Evolutionary conservation across 2,329 filamentous ascomycete species (phyloP).

Genomic region (Dryadomyces quercus-mongolicae): DNA sequence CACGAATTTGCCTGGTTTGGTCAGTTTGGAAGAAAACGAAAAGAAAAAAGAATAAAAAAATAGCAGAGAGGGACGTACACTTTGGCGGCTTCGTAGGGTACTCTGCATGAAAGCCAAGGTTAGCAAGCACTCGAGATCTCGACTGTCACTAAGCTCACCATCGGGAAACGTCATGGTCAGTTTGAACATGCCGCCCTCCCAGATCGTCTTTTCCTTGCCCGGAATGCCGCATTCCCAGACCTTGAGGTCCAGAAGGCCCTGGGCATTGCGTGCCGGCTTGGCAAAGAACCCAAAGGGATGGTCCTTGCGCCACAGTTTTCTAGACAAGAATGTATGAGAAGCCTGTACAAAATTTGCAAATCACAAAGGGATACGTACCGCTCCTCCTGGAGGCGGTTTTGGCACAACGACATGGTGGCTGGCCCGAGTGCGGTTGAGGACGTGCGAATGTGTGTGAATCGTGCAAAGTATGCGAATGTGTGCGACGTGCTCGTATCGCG

Average conservation of each 20-base stretch:
- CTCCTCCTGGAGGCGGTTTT: slow-evolving; percentile 79
- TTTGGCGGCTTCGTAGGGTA: slow-evolving; percentile 98
- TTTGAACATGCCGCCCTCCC: slow-evolving; percentile 97
- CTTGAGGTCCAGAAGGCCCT: slow-evolving; percentile 83
- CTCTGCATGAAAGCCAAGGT: slow-evolving; percentile 44
- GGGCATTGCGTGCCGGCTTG: slow-evolving; percentile 65
- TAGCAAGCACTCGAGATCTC: background rate
- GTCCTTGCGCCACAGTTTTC: slow-evolving; percentile 93
- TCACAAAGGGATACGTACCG: background rate
- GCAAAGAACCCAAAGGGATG: slow-evolving; percentile 98
- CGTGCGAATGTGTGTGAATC: too few relatives aligned
- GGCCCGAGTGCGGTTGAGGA: background rate
- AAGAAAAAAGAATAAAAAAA: background rate
- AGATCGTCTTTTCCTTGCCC: slow-evolving; percentile 91
- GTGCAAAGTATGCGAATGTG: too few relatives aligned
- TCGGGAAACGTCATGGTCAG: slow-evolving; percentile 87
- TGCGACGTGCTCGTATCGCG: too few relatives aligned
- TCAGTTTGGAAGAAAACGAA: background rate
- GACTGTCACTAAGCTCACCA: slow-evolving; percentile 48
- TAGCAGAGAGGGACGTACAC: slow-evolving; percentile 47
- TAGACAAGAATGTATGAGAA: slow-evolving; percentile 22
- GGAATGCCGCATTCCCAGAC: slow-evolving; percentile 94
- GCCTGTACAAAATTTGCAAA: background rate
- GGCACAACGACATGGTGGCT: slow-evolving; percentile 65
- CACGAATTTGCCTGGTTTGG: slow-evolving; percentile 70